Percentiles rank a stretch among this genome's conserved stretches.
phyloP scores from a whole-genome alignment of 1,284 basidiomycete genomes.

The Ceratobasidium sp. region DNA sequence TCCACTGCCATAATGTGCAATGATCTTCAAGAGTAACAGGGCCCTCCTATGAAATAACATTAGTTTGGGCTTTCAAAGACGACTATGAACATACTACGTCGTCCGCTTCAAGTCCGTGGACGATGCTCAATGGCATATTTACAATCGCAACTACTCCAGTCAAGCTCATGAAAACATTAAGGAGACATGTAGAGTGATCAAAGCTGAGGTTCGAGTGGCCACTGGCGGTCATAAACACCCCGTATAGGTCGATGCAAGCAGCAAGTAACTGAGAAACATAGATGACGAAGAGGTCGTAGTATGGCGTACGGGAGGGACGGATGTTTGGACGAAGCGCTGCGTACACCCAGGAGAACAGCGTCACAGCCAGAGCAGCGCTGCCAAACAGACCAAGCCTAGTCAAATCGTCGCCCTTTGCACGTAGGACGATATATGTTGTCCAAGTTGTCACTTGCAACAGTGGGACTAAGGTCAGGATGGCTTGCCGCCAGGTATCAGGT shows the following conservation, averaged over 20 bases:
- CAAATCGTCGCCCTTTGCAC: neutral
- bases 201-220: neutral
- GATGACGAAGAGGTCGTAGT: slow-evolving; percentile 27
- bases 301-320: slow-evolving; percentile 9
- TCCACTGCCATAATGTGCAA: slow-evolving; percentile 46
- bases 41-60: slow-evolving; percentile 12
- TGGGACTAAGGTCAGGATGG: neutral
- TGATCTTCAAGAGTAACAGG: slow-evolving; percentile 43
- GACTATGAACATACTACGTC: slow-evolving; percentile 19
- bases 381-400: neutral
- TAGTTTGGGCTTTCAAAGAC: neutral
- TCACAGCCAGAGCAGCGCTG: neutral
- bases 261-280: slow-evolving; percentile 37
- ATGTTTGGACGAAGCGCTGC: slow-evolving; percentile 22
- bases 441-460: slow-evolving; percentile 1
- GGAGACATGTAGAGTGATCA: slow-evolving; percentile 4
- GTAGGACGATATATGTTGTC: neutral
- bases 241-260: slow-evolving; percentile 33
- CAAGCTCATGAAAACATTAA: slow-evolving; percentile 17
- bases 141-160: slow-evolving; percentile 18
- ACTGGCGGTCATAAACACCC: neutral
- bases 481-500: slow-evolving; percentile 32
- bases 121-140: slow-evolving; percentile 31
- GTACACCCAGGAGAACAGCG: slow-evolving; percentile 5
- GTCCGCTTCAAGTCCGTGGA: slow-evolving; percentile 16